Conservation (phyloP, 1,284 basidiomycete genomes). For the Kwoniella shivajii region DNA sequence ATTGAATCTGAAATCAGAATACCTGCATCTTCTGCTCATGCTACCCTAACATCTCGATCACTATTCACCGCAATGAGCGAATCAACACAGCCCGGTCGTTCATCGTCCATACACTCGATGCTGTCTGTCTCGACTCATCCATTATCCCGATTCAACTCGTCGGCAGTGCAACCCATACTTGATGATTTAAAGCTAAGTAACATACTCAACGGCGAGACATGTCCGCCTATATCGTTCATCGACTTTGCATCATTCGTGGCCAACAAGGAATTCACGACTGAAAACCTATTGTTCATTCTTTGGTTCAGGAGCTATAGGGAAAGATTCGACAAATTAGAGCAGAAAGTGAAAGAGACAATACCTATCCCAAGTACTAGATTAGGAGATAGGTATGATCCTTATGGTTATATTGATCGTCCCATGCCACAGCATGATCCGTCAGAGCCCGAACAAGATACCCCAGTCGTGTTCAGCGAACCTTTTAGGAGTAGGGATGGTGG, state of each 20-base stretch:
- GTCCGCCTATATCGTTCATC: conserved; percentile 40
- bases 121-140: conserved; percentile 61
- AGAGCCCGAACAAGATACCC: neutral
- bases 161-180: conserved; percentile 67
- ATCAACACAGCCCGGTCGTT: neutral
- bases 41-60: neutral
- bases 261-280: conserved; percentile 40
- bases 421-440: neutral
- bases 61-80: neutral
- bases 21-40: too few relatives aligned
- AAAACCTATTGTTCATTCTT: conserved; percentile 44
- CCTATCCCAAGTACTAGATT: conserved; percentile 35
- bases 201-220: conserved; percentile 42
- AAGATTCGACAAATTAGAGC: conserved; percentile 21
- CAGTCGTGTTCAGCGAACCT: conserved; percentile 10
- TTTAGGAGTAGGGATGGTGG: neutral
- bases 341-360: conserved; percentile 18
- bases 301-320: conserved; percentile 40
- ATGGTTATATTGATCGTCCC: conserved; percentile 31
- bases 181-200: conserved; percentile 37
- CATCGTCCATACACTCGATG: neutral
- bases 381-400: conserved; percentile 34
- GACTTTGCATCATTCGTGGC: conserved; percentile 43
- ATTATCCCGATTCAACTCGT: conserved; percentile 78
- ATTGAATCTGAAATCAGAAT: too few relatives aligned